A percentile compares a stretch with the other conserved stretches of the same genome.
Conservation (phyloP, 345 rosid species). For the Passiflora organensis region DNA sequence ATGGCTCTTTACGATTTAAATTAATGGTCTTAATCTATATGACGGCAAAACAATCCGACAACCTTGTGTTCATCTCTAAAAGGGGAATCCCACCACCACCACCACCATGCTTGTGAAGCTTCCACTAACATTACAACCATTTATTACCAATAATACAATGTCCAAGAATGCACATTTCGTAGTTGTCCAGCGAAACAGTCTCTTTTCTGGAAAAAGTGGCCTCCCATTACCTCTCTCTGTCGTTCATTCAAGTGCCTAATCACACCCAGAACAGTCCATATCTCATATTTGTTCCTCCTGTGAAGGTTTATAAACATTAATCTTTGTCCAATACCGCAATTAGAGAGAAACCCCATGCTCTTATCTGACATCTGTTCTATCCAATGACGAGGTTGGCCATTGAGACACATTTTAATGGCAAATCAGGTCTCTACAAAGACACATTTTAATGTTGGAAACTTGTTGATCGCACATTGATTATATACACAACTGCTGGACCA, state of each 20-base stretch:
- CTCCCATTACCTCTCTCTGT: slow-evolving; percentile 8
- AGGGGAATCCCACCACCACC: slow-evolving; percentile 13
- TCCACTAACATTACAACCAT: slow-evolving; percentile 14
- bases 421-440: too few species aligned
- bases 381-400: too few species aligned
- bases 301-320: slow-evolving; percentile 7
- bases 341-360: too few species aligned
- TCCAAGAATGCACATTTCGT: slow-evolving; percentile 3
- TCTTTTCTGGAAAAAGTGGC: slow-evolving; percentile 20
- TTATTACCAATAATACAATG: slow-evolving; percentile 14
- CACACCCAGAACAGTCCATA: slow-evolving; percentile 1
- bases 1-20: slow-evolving; percentile 10
- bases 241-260: slow-evolving; percentile 5
- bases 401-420: too few species aligned
- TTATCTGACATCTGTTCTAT: too few species aligned
- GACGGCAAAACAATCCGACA: slow-evolving; percentile 26
- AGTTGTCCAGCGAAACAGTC: slow-evolving; percentile 6
- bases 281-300: slow-evolving; percentile 10
- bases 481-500: background rate
- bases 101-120: slow-evolving; percentile 13
- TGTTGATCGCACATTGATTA: background rate
- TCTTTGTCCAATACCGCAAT: too few species aligned
- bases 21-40: slow-evolving; percentile 2
- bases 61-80: slow-evolving; percentile 3
- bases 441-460: too few species aligned